These are phyloP conservation scores for Sechiopsis laciniata DNA, from an alignment of 306 rosid genomes.

Conservation along the genomic window DNA sequence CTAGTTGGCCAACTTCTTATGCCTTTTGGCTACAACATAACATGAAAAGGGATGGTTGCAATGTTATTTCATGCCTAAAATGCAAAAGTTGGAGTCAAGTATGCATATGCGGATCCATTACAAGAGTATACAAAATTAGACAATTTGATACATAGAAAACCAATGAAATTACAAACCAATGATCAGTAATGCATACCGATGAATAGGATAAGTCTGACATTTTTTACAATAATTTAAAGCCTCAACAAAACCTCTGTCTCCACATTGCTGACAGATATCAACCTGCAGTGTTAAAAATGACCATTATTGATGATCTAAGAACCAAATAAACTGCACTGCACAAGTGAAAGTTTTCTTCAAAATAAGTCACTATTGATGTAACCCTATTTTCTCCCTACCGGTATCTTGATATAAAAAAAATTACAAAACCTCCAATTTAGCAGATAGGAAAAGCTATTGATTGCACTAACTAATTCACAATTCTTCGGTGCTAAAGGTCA, in stretches of 20 bases:
- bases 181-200: slow-evolving; percentile 26
- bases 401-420: not conserved
- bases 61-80: slow-evolving; percentile 6
- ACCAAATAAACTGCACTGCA: slow-evolving; percentile 12
- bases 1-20: not conserved
- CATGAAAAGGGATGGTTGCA: not conserved
- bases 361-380: not conserved
- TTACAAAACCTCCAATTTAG: slow-evolving; percentile 7
- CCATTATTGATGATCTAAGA: not conserved
- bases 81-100: not conserved
- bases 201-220: slow-evolving; percentile 27
- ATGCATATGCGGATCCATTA: not conserved
- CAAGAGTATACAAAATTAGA: not conserved
- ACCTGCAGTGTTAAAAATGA: slow-evolving; percentile 21
- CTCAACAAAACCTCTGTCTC: slow-evolving; percentile 27
- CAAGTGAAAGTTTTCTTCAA: not conserved
- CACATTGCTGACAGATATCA: slow-evolving; percentile 31
- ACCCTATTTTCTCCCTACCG: not conserved
- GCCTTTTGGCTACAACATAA: not conserved
- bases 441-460: not conserved
- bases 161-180: not conserved
- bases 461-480: not conserved
- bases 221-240: slow-evolving; percentile 27
- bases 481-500: not conserved
- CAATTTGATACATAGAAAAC: not conserved